These are phyloP conservation scores for Salix dunnii DNA, from an alignment of 345 rosid genomes.

Conservation along the genomic window DNA sequence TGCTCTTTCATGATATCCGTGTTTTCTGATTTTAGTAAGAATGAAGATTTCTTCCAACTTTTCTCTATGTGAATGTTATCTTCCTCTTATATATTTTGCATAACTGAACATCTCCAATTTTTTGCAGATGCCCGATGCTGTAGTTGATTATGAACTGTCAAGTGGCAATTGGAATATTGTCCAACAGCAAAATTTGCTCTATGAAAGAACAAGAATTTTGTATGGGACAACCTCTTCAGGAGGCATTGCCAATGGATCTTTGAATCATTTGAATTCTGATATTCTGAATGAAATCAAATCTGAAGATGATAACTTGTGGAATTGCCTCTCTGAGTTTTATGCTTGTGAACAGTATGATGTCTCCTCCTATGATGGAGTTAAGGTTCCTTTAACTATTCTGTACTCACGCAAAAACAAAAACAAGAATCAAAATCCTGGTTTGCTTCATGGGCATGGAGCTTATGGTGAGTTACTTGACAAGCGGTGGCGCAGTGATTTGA, in stretches of 20 bases:
- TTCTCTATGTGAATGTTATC: not conserved
- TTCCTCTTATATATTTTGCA: not conserved
- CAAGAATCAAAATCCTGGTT: conserved; percentile 52
- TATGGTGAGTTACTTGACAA: conserved; percentile 88
- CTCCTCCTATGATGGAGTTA: conserved; percentile 65
- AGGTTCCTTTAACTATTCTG: conserved; percentile 73
- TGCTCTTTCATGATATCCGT: conserved; percentile 2
- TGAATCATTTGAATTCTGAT: conserved; percentile 28
- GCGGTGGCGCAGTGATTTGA: conserved; percentile 85
- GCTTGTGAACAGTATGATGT: conserved; percentile 67
- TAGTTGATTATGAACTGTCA: conserved; percentile 83
- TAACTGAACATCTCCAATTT: not conserved
- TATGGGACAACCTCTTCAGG: conserved; percentile 65
- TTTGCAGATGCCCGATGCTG: conserved; percentile 88
- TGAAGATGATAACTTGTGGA: conserved; percentile 72
- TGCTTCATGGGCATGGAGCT: conserved; percentile 95
- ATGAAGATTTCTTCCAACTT: conserved; percentile 1
- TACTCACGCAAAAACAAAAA: conserved; percentile 53
- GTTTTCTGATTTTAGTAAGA: not conserved
- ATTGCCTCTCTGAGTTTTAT: conserved; percentile 87
- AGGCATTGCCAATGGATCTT: conserved; percentile 33
- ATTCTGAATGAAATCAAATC: conserved; percentile 39
- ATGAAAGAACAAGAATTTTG: conserved; percentile 79
- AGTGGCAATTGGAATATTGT: conserved; percentile 81
- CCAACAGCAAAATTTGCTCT: conserved; percentile 94